Base-by-base conservation (phyloP, 75 land plant species). In the Cunninghamia lanceolata region DNA sequence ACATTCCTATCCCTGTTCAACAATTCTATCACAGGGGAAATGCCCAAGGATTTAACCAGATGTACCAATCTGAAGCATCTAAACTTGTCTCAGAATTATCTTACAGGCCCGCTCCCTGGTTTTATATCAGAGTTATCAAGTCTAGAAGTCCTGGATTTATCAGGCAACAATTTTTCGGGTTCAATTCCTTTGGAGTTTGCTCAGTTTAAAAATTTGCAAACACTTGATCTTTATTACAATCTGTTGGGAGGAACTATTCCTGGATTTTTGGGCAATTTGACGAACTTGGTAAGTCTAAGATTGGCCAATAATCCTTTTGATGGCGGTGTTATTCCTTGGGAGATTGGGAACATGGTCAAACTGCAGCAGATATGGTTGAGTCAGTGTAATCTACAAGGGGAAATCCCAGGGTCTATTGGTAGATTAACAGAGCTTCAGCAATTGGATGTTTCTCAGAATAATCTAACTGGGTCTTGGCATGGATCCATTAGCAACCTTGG, bases 241-340 rank as follows among this genome's bases (percentile, higher is more conserved):
- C 46, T 89, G 30, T 87, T 95, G 28, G 52, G 77, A 50, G 94
- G 95, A 14, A 74, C 89, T 42, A 83, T 95, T 47, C 97, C 97
- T 34, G 68, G 86, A 1, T 88, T 85, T 80, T 40, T 96, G 16
- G 85, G 88, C 17, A 93, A 91, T 50, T 81, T 91, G 25, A 84
- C 85, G 28, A 84, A 84, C 85, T 68, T 95, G 42, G 83, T 80
- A 35, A 47, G 78, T 19, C 84, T 96, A 32, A 85, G 84, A 14
- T 74, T 96, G 28, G 90, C 88, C 53, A 59, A 68, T 47, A 96
- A 96, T 76, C 88, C 88, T 50, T 87, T 93, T 16, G 75, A 75
- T 1, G 83, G 86, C 2, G 88, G 94, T n/a, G 85, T 76, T 0
- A 83, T 96, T 32, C 96, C 98, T 28, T n/a, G 71, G n/a, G 84